Base-by-base conservation (phyloP, 2,329 filamentous ascomycete genomes). In the Huntiella bhutanensis region DNA sequence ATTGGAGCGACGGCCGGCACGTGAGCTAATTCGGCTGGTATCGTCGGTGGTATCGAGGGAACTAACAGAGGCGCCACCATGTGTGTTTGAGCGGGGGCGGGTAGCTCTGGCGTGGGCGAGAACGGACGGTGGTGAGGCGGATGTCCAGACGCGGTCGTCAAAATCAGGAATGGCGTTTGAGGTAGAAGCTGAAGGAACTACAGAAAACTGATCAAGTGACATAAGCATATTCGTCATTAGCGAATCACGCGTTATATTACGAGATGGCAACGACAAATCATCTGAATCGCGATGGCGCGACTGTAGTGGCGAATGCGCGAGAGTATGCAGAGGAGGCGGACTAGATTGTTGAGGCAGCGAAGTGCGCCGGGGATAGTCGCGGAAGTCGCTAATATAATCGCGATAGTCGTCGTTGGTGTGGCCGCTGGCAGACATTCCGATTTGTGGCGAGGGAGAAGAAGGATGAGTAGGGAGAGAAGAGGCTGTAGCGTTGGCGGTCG, bases 171-270 rank as follows among this genome's bases (percentile, higher is more conserved):
- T 8, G 52, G 54, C 4, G 50, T 40, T 37, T 54, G 54, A 36
- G 55, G 54, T 48, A 46, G 52, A 45, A 52, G 49, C 53, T 71
- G 66, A 39, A 61, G 67, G 54, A 73, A 43, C 19, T 16, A 41
- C 32, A 15, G 44, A 50, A 57, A 88, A 77, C 60, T 88, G 82
- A 62, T 94, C 88, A 52, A 98, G 77, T 36, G 87, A 94, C 53
- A 91, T 69, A 51, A 96, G 76, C 80, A 98, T 91, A 61, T 95
- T 93, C 62, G 91, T 82, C 50, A 98, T 85, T 54, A 98, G 77
- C 33, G 87, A 95, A 58, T 93, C 84, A 54, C 88, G 77, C 36
- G 82, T 84, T 52, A 83, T 76, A 58, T 83, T 75, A 51, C 78
- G 70, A 42, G 81, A 75, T 43, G 79, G 79, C 55, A 93, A 70